Evolutionary conservation across 805 yeast genomes (phyloP).

Genomic region (Lipomyces orientalis): DNA sequence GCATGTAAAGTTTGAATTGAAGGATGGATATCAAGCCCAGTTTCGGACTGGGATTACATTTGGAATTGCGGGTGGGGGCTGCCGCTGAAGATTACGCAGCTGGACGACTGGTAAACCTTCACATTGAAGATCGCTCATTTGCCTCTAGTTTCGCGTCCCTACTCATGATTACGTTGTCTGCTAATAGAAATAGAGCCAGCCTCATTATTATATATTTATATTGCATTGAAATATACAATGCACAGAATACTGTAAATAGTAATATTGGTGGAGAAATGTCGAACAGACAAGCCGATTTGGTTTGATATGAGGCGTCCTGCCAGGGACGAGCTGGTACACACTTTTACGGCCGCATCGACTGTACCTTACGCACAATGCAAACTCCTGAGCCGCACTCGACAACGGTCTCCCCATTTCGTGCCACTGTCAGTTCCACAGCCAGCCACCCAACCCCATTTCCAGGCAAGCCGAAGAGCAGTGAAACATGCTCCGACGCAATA

Average conservation of each 20-base stretch:
- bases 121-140: background rate
- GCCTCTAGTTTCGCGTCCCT: background rate
- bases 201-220: background rate
- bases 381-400: background rate
- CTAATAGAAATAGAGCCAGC: background rate
- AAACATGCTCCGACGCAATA: constrained; percentile 1
- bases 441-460: background rate
- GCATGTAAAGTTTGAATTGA: constrained; percentile 12
- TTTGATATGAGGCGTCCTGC: background rate
- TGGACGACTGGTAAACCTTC: constrained; percentile 9
- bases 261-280: background rate
- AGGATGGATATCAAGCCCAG: constrained; percentile 12
- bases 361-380: background rate
- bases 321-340: background rate
- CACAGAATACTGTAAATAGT: too few species aligned
- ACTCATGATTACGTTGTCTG: background rate
- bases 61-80: constrained; percentile 17
- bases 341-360: background rate
- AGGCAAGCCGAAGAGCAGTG: background rate
- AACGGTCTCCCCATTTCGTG: background rate
- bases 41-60: constrained; percentile 19
- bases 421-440: background rate
- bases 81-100: constrained; percentile 21
- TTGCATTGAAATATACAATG: background rate
- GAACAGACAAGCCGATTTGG: too few species aligned